Evolutionary conservation across 2,329 filamentous ascomycete genomes (phyloP).

Genomic region (Xylariaceae sp.): DNA sequence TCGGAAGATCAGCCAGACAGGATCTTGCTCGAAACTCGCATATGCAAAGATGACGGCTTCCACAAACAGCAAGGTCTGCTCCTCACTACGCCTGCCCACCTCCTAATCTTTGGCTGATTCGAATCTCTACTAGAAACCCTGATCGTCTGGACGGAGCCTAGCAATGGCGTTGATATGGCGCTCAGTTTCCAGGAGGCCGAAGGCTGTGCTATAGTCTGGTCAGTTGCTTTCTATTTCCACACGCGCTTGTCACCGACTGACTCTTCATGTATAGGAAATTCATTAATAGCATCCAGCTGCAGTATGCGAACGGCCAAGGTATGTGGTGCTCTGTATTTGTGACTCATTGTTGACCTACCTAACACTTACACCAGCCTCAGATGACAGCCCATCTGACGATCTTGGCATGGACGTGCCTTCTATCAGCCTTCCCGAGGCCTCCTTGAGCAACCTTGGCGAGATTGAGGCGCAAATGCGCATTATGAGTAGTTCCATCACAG

Average conservation of each 20-base stretch:
- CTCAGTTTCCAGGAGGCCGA: conserved; percentile 97
- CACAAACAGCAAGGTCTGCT: conserved; percentile 90
- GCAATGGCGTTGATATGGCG: conserved; percentile 88
- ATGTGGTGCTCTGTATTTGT: conserved; percentile 26
- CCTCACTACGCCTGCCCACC: conserved; percentile 5
- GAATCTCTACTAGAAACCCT: conserved; percentile 65
- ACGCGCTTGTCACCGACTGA: conserved; percentile 24
- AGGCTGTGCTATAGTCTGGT: conserved; percentile 91
- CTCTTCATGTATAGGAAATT: conserved; percentile 68
- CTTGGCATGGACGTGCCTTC: conserved; percentile 65
- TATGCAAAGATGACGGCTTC: conserved; percentile 90
- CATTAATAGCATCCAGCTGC: conserved; percentile 77
- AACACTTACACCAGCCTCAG: conserved; percentile 40
- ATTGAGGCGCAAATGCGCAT: conserved; percentile 80
- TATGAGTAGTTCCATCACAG: conserved; percentile 66
- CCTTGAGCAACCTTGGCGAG: conserved; percentile 76
- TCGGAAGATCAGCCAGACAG: conserved; percentile 87
- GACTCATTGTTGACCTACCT: background rate
- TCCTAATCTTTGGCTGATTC: conserved; percentile 9
- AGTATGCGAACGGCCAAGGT: conserved; percentile 62
- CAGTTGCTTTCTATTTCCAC: background rate
- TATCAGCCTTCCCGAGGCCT: conserved; percentile 70
- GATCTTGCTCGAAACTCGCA: conserved; percentile 80
- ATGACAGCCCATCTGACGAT: conserved; percentile 87
- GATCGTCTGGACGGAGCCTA: conserved; percentile 92